These are phyloP conservation scores for Lactarius sp. DNA, from an alignment of 768 basidiomycete genomes.

Conservation along the genomic window DNA sequence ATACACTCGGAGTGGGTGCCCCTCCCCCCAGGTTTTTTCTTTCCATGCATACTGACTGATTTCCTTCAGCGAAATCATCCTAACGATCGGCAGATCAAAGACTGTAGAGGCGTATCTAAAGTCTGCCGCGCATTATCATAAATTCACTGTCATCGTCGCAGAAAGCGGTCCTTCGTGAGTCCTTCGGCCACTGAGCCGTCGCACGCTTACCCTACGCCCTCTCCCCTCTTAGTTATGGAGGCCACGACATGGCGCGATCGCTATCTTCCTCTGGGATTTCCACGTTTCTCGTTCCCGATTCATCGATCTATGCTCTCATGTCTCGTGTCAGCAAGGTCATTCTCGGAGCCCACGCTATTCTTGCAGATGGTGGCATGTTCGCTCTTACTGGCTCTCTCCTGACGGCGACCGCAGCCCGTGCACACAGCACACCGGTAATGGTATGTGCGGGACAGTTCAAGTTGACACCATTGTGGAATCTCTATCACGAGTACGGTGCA, in stretches of 20 bases:
- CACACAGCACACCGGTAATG: slow-evolving; percentile 87
- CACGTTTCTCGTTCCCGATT: slow-evolving; percentile 96
- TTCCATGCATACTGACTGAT: background rate
- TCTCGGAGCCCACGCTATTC: slow-evolving; percentile 90
- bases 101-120: slow-evolving; percentile 94
- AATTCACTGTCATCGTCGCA: slow-evolving; percentile 93
- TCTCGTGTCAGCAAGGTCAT: slow-evolving; percentile 97
- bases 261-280: slow-evolving; percentile 80
- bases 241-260: slow-evolving; percentile 77
- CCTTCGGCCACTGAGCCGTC: background rate
- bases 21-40: background rate
- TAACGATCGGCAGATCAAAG: slow-evolving; percentile 89
- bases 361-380: slow-evolving; percentile 96
- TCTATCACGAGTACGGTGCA: slow-evolving; percentile 82
- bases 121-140: slow-evolving; percentile 81
- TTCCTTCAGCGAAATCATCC: slow-evolving; percentile 77
- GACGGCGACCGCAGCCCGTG: slow-evolving; percentile 81
- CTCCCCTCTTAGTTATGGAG: slow-evolving; percentile 57
- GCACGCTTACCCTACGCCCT: slow-evolving; percentile 10
- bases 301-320: slow-evolving; percentile 92
- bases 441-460: slow-evolving; percentile 97
- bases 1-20: slow-evolving; percentile 91
- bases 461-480: slow-evolving; percentile 85
- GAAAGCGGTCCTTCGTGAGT: slow-evolving; percentile 92
- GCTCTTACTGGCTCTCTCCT: slow-evolving; percentile 81